Evolutionary conservation across 331 rosid genomes (phyloP), one percentile per base, ranked within the genome.

Genomic region (Quercus lobata): DNA sequence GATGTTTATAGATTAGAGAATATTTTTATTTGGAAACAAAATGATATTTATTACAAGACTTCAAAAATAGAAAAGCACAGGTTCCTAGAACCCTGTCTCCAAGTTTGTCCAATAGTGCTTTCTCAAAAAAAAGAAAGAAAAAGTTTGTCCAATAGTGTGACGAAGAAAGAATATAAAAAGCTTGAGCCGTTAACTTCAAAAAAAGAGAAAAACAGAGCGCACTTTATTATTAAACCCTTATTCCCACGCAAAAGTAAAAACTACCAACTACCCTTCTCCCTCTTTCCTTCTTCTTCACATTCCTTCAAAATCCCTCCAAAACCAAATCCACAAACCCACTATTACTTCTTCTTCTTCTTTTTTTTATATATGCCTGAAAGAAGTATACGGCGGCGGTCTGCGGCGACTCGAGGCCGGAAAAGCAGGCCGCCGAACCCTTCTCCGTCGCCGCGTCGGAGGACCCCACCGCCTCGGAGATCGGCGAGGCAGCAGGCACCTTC

Each of bases 371-470:
- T 92, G 97, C 74, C 96, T 11, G 88, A 62, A 72, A 80, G 44
- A 69, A 72, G 77, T 74, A 79, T 70, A 27, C 86, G 91, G 17
- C 87, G 78, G 5, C 72, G 79, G 35, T 35, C 80, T 22, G 88
- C 80, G 81, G 52, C 29, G 14, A 61, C 73, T 10, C 24, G 71
- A 3, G 17, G 79, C 78, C 81, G 84, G 78, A 82, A 76, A 71
- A 75, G 21, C 2, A 83, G 75, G 53, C 92, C 83, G 12, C 88
- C 79, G 65, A 83, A 84, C 69, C 97, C 89, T 0, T 87, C 85
- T 1, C 91, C 91, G 5, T 85, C 92, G 21, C 89, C 87, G 14
- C 78, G 58, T 21, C 79, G 83, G 56, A 80, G 68, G 49, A 70
- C 85, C 22, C 80, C 84, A 12, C 37, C 78, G 2, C 46, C 58